Percentiles rank a stretch among this genome's conserved stretches.
These are phyloP conservation scores for Diacronema lutheri DNA, from an alignment of 78 protist species.

Conservation along the genomic window DNA sequence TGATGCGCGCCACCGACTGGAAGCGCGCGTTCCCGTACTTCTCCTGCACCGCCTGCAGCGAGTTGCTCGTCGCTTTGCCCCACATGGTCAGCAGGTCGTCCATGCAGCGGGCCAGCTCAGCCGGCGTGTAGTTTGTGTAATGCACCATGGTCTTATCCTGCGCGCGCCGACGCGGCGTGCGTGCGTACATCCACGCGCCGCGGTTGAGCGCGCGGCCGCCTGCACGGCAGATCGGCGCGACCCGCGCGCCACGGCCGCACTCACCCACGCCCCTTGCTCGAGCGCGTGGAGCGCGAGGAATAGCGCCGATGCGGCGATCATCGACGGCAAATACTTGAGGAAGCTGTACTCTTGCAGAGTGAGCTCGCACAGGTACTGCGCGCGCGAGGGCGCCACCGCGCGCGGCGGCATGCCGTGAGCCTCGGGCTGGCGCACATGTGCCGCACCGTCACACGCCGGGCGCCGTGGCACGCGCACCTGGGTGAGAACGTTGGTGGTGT, in stretches of 20 bases:
- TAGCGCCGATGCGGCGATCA: slow-evolving; percentile 54
- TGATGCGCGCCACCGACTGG: neutral
- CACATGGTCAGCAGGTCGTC: neutral
- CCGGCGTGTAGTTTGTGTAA: neutral
- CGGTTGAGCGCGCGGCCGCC: neutral
- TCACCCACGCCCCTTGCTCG: too few species aligned
- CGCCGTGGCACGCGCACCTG: neutral
- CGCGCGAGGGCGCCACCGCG: neutral
- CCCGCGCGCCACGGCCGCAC: too few species aligned
- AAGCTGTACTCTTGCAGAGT: slow-evolving; percentile 43
- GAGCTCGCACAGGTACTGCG: slow-evolving; percentile 46
- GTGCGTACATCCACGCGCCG: too few species aligned
- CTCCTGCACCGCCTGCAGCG: slow-evolving; percentile 36
- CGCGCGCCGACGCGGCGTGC: neutral
- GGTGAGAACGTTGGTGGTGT: neutral
- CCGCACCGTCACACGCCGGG: neutral
- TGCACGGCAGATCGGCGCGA: neutral
- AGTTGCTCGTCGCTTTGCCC: neutral
- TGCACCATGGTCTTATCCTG: neutral
- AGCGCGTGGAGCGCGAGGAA: slow-evolving; percentile 35
- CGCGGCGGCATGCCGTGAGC: too few species aligned
- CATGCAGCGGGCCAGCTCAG: neutral
- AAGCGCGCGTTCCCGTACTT: slow-evolving; percentile 30
- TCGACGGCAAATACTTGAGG: slow-evolving; percentile 43
- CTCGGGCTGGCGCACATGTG: neutral